Conservation (phyloP, 176 grass and related monocot species). For the Raddia distichophylla region DNA sequence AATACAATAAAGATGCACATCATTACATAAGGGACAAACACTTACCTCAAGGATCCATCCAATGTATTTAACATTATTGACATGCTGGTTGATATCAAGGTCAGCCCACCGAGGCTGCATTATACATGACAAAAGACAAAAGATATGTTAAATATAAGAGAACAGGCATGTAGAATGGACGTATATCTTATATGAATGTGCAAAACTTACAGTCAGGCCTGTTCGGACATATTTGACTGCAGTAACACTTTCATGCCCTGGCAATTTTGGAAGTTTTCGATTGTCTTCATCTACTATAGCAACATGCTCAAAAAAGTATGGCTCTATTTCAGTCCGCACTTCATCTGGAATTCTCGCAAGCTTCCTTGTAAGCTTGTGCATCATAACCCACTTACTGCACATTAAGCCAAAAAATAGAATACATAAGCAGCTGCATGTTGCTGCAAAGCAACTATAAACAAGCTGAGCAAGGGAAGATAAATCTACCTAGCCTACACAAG, state of each 20-base stretch:
- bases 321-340: slow-evolving; percentile 82
- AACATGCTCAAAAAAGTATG: slow-evolving; percentile 68
- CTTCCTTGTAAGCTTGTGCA: slow-evolving; percentile 88
- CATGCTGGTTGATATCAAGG: slow-evolving; percentile 84
- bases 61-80: slow-evolving; percentile 91
- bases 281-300: slow-evolving; percentile 79
- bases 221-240: slow-evolving; percentile 70
- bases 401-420: slow-evolving; percentile 33
- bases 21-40: neutral
- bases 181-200: slow-evolving; percentile 28
- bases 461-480: neutral
- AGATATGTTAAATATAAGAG: slow-evolving; percentile 9
- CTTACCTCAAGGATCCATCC: slow-evolving; percentile 86
- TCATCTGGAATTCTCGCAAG: slow-evolving; percentile 95
- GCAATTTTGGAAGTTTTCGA: slow-evolving; percentile 78
- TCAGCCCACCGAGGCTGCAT: slow-evolving; percentile 74
- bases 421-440: neutral
- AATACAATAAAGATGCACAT: slow-evolving; percentile 17
- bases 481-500: neutral
- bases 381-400: slow-evolving; percentile 96
- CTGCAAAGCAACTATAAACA: neutral
- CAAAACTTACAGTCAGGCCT: slow-evolving; percentile 79
- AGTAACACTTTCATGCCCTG: slow-evolving; percentile 45
- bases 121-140: slow-evolving; percentile 14
- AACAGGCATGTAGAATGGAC: neutral